Evolutionary conservation across 1,284 basidiomycete genomes (phyloP).

Genomic region (Rhizopogon hawkerae): DNA sequence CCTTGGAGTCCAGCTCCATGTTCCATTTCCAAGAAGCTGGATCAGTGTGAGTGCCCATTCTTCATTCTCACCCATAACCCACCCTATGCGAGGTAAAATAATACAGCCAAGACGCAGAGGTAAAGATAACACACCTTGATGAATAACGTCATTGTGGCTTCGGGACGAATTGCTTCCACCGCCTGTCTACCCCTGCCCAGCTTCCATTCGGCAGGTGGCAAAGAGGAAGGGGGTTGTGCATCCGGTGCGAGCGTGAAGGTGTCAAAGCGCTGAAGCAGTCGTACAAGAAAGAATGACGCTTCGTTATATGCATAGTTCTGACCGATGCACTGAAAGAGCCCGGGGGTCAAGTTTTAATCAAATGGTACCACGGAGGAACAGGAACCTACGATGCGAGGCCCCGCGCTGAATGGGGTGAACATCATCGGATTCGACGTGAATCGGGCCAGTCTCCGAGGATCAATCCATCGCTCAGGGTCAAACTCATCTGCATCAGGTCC

Average conservation of each 20-base stretch:
- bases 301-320: conserved; percentile 71
- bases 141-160: conserved; percentile 50
- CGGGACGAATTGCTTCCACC: conserved; percentile 51
- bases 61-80: conserved; percentile 47
- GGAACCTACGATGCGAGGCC: conserved; percentile 42
- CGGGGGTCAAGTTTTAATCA: background rate
- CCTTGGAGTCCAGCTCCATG: background rate
- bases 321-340: conserved; percentile 48
- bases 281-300: conserved; percentile 59
- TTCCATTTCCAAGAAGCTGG: background rate
- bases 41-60: conserved; percentile 14
- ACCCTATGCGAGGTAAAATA: conserved; percentile 28
- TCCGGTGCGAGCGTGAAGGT: conserved; percentile 51
- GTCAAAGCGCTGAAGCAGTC: conserved; percentile 56
- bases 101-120: conserved; percentile 5
- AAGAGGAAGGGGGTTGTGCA: conserved; percentile 49
- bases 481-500: conserved; percentile 61
- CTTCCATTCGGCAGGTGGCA: conserved; percentile 54
- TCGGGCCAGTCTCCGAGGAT: conserved; percentile 38
- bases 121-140: conserved; percentile 39
- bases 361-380: background rate
- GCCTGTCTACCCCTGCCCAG: conserved; percentile 41
- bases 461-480: conserved; percentile 63
- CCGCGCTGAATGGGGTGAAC: conserved; percentile 62
- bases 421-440: conserved; percentile 55